These are phyloP conservation scores for Schoenoplectus tabernaemontani DNA, from an alignment of 202 grass and related monocot genomes.

Conservation along the genomic window DNA sequence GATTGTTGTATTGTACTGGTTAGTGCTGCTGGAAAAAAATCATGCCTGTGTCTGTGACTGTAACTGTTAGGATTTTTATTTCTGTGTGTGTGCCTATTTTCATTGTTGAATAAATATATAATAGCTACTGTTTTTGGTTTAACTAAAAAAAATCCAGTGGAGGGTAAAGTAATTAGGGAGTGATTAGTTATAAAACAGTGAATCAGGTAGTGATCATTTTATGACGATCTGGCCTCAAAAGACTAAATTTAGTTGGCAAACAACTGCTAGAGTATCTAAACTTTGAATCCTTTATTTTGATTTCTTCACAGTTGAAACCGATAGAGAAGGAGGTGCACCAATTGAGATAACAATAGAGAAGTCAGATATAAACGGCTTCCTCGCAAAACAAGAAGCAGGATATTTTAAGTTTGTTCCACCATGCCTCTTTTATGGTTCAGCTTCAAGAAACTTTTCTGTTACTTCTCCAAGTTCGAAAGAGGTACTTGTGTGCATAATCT, in stretches of 20 bases:
- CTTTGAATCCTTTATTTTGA: background rate
- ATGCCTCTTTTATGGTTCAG: conserved; percentile 30
- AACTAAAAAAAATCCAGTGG: background rate
- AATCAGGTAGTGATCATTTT: background rate
- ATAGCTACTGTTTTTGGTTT: background rate
- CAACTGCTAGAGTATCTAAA: background rate
- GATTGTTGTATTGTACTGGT: background rate
- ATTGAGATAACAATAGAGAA: conserved; percentile 48
- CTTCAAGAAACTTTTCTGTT: background rate
- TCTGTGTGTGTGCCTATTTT: background rate
- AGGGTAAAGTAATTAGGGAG: background rate
- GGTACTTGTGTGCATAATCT: conserved; percentile 2
- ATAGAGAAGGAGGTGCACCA: conserved; percentile 54
- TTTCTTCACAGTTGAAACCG: conserved; percentile 54
- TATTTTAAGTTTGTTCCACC: conserved; percentile 52
- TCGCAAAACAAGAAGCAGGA: conserved; percentile 29
- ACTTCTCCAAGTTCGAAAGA: background rate
- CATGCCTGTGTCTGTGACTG: background rate
- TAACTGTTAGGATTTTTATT: background rate
- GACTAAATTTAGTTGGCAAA: background rate
- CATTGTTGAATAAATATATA: background rate
- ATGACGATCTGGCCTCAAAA: background rate
- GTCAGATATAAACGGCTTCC: conserved; percentile 41
- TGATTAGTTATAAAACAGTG: conserved; percentile 6
- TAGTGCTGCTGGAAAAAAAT: background rate